Percentiles rank a stretch among this genome's conserved stretches.
These are phyloP conservation scores for Metarhizium humberi DNA, from an alignment of 2,329 filamentous ascomycete genomes.

Conservation along the genomic window DNA sequence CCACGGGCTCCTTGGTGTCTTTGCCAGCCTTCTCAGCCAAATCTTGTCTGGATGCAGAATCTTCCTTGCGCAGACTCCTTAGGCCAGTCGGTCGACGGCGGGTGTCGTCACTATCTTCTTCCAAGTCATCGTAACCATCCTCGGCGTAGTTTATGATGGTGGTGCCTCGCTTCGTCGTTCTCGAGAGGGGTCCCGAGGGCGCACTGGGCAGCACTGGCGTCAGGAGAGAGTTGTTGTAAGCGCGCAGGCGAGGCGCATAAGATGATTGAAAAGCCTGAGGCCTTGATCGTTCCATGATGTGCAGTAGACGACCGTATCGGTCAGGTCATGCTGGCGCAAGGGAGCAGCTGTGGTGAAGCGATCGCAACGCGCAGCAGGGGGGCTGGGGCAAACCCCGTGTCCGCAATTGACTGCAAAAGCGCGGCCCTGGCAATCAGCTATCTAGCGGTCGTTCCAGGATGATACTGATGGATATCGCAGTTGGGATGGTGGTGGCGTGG, in stretches of 20 bases:
- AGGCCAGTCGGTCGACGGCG: conserved; percentile 75
- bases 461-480: background rate
- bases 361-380: background rate
- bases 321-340: conserved; percentile 21
- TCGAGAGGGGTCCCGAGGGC: conserved; percentile 55
- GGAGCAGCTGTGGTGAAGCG: background rate
- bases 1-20: conserved; percentile 68
- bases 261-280: conserved; percentile 86
- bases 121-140: conserved; percentile 78
- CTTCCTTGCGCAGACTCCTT: conserved; percentile 72
- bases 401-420: background rate
- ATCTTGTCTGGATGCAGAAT: conserved; percentile 52
- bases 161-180: conserved; percentile 95
- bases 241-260: conserved; percentile 82
- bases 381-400: background rate
- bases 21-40: conserved; percentile 72
- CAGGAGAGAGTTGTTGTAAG: conserved; percentile 85
- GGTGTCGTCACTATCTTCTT: conserved; percentile 64
- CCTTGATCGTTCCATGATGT: conserved; percentile 40
- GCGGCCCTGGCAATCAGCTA: background rate
- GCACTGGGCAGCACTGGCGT: conserved; percentile 70
- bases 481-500: background rate
- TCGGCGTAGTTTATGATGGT: conserved; percentile 97
- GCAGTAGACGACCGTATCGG: conserved; percentile 12
- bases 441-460: background rate